phyloP scores from a whole-genome alignment of 2,329 filamentous ascomycete genomes.

The Paramyrothecium roridum region DNA sequence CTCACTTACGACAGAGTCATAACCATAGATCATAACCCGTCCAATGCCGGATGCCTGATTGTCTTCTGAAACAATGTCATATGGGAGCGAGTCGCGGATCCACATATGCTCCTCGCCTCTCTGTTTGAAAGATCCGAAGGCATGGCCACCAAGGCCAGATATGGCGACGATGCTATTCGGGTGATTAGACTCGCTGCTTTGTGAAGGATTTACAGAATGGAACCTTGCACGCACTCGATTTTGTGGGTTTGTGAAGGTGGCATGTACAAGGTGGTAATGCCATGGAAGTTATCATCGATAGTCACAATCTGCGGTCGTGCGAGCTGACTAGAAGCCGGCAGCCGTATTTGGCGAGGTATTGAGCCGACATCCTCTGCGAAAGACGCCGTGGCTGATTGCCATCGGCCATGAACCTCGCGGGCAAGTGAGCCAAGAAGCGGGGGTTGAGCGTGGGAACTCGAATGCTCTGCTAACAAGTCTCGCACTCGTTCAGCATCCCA shows the following conservation, averaged over 20 bases:
- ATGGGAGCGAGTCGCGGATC: neutral
- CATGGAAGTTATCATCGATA: neutral
- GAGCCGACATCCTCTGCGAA: neutral
- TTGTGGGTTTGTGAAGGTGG: neutral
- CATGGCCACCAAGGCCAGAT: neutral
- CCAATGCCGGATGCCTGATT: neutral
- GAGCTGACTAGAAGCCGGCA: neutral
- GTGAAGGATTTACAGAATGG: neutral
- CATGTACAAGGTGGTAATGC: neutral
- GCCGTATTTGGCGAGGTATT: neutral
- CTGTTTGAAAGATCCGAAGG: conserved; percentile 1
- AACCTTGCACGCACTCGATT: neutral
- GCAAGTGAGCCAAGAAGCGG: neutral
- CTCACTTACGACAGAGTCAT: neutral
- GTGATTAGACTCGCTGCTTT: neutral
- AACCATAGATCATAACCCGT: neutral
- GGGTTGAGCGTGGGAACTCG: neutral
- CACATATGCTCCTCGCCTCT: neutral
- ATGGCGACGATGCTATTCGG: neutral
- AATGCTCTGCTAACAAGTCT: neutral
- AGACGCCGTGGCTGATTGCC: neutral
- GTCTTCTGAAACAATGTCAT: neutral
- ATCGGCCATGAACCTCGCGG: neutral
- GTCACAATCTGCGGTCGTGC: neutral
- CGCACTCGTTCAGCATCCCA: neutral